These are phyloP conservation scores for Breviolum minutum DNA, from an alignment of 73 alveolate genomes.

Conservation along the genomic window DNA sequence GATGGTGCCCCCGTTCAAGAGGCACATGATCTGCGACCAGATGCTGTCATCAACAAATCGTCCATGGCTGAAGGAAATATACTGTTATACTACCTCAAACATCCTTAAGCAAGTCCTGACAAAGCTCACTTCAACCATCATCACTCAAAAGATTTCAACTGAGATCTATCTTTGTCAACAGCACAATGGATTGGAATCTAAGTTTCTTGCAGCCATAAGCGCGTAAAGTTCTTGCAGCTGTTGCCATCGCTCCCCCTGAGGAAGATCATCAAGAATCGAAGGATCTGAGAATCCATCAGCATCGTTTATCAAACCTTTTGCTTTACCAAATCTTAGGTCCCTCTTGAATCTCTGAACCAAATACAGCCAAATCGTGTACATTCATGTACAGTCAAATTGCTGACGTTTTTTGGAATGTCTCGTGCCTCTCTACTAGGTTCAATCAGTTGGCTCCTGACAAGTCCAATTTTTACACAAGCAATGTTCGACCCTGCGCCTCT, in stretches of 20 bases:
- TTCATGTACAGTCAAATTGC: too few species aligned
- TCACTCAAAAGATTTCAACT: too few species aligned
- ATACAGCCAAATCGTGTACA: not conserved
- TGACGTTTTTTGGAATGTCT: not conserved
- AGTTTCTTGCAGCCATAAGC: not conserved
- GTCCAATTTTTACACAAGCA: too few species aligned
- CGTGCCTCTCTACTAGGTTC: constrained; percentile 21
- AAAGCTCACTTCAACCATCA: too few species aligned
- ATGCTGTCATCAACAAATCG: too few species aligned
- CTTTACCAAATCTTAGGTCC: not conserved
- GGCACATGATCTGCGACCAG: constrained; percentile 29
- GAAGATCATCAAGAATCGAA: not conserved
- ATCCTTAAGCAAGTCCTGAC: too few species aligned
- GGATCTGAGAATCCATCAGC: too few species aligned
- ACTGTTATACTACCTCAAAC: too few species aligned
- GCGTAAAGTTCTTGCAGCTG: constrained; percentile 63
- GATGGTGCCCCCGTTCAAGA: constrained; percentile 29
- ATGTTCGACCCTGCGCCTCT: too few species aligned
- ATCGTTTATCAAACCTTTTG: not conserved
- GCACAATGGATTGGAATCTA: not conserved
- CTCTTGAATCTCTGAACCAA: not conserved
- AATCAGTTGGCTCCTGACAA: not conserved
- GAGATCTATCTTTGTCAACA: not conserved
- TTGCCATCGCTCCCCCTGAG: constrained; percentile 52
- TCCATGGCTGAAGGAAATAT: too few species aligned